phyloP scores from a whole-genome alignment of 2,329 filamentous ascomycete species.

The Zymoseptoria tritici region DNA sequence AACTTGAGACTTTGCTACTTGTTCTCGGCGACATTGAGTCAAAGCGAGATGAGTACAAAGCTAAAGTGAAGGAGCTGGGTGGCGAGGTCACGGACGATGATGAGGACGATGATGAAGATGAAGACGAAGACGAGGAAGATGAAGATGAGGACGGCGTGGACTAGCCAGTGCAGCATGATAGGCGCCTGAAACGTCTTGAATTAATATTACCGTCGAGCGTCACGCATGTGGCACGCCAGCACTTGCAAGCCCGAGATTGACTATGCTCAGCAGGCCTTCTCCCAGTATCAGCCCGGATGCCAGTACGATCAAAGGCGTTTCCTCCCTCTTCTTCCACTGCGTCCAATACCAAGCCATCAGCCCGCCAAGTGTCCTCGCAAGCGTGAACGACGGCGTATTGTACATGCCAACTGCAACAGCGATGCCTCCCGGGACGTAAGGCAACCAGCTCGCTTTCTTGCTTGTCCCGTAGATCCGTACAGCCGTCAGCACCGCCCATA shows the following conservation, averaged over 20 bases:
- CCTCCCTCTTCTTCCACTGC: slow-evolving; percentile 44
- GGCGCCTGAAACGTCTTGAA: not conserved
- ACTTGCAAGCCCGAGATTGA: slow-evolving; percentile 78
- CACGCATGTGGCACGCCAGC: slow-evolving; percentile 63
- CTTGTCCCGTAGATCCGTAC: slow-evolving; percentile 53
- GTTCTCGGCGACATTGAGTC: slow-evolving; percentile 43
- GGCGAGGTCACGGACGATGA: slow-evolving; percentile 28
- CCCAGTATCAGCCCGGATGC: slow-evolving; percentile 86
- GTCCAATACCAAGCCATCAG: slow-evolving; percentile 72
- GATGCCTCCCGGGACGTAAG: slow-evolving; percentile 82
- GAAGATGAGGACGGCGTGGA: slow-evolving; percentile 13
- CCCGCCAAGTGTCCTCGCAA: slow-evolving; percentile 79
- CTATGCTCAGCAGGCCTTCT: slow-evolving; percentile 84
- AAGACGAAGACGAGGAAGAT: slow-evolving; percentile 23
- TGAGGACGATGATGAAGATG: slow-evolving; percentile 25
- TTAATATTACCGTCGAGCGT: not conserved
- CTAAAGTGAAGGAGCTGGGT: slow-evolving; percentile 23
- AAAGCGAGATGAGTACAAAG: slow-evolving; percentile 30
- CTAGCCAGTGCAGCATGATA: not conserved
- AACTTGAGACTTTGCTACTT: slow-evolving; percentile 32
- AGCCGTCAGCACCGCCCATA: slow-evolving; percentile 67
- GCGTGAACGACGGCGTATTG: slow-evolving; percentile 90
- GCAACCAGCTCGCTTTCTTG: slow-evolving; percentile 53
- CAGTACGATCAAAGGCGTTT: slow-evolving; percentile 79
- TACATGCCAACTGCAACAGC: slow-evolving; percentile 98